phyloP scores from a whole-genome alignment of 495 filamentous ascomycete species.

The Halenospora varia region DNA sequence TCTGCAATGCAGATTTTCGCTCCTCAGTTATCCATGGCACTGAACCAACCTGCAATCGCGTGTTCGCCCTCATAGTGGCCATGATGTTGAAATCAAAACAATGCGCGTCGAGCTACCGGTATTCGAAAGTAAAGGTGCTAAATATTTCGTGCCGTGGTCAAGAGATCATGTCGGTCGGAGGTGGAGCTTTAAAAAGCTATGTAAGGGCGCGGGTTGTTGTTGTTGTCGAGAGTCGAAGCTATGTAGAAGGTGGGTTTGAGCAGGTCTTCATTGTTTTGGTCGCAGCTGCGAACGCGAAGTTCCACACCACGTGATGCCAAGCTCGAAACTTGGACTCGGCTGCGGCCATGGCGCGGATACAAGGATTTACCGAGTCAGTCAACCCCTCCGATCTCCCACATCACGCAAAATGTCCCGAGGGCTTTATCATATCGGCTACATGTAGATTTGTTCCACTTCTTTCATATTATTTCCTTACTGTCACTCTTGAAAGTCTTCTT shows the following conservation, averaged over 20 bases:
- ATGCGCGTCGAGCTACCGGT: constrained; percentile 17
- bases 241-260: constrained; percentile 2
- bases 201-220: constrained; percentile 12
- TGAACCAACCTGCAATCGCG: constrained; percentile 50
- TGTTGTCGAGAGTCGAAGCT: constrained; percentile 12
- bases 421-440: no score
- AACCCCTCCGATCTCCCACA: background rate
- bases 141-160: constrained; percentile 8
- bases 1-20: constrained; percentile 40
- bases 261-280: constrained; percentile 25
- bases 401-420: background rate
- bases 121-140: background rate
- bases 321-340: background rate
- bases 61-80: constrained; percentile 43
- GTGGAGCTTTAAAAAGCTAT: constrained; percentile 5
- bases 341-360: constrained; percentile 10
- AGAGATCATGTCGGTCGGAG: constrained; percentile 17
- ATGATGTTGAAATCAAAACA: constrained; percentile 36
- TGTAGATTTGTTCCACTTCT: no score
- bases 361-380: background rate
- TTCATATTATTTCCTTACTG: background rate
- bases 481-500: no score
- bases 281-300: constrained; percentile 5
- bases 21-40: constrained; percentile 51
- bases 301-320: constrained; percentile 7